A percentile compares a stretch with the other conserved stretches of the same genome.
These are phyloP conservation scores for Chalara sp. DNA, from an alignment of 2,329 filamentous ascomycete species.

Conservation along the genomic window DNA sequence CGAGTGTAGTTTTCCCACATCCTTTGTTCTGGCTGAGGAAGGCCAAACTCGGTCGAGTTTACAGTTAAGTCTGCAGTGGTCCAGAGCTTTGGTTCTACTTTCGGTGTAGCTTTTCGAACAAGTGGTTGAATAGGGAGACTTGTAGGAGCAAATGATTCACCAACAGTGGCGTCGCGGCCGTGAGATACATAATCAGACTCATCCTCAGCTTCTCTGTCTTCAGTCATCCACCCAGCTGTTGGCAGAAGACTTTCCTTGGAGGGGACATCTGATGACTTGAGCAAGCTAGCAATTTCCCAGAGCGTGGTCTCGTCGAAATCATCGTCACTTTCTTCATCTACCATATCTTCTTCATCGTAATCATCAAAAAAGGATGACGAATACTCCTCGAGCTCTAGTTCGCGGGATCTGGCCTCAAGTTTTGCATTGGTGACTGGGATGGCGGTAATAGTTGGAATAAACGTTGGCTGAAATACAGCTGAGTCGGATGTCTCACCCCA, in stretches of 20 bases:
- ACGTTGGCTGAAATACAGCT: constrained; percentile 35
- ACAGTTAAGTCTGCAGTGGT: not conserved
- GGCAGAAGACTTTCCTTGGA: constrained; percentile 45
- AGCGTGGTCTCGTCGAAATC: constrained; percentile 54
- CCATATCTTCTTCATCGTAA: constrained; percentile 41
- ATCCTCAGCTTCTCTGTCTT: constrained; percentile 17
- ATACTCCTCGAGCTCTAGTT: constrained; percentile 18
- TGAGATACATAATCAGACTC: constrained; percentile 4
- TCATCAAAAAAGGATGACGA: constrained; percentile 51
- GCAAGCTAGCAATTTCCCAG: constrained; percentile 56
- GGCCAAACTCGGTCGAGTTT: not conserved
- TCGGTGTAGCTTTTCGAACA: constrained; percentile 1
- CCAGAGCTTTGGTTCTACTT: constrained; percentile 16
- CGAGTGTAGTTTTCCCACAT: constrained; percentile 8
- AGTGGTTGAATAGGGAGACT: not conserved
- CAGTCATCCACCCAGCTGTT: constrained; percentile 7
- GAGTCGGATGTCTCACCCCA: constrained; percentile 59
- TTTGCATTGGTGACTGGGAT: constrained; percentile 15
- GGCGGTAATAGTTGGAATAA: constrained; percentile 16
- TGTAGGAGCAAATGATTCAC: constrained; percentile 1
- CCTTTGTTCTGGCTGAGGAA: constrained; percentile 17
- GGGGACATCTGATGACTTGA: constrained; percentile 45
- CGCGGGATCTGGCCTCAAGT: constrained; percentile 18
- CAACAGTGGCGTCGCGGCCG: not conserved
- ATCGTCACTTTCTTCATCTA: constrained; percentile 32